These are phyloP conservation scores for Agrocybe chaxingu DNA, from an alignment of 768 basidiomycete species.

Conservation along the genomic window DNA sequence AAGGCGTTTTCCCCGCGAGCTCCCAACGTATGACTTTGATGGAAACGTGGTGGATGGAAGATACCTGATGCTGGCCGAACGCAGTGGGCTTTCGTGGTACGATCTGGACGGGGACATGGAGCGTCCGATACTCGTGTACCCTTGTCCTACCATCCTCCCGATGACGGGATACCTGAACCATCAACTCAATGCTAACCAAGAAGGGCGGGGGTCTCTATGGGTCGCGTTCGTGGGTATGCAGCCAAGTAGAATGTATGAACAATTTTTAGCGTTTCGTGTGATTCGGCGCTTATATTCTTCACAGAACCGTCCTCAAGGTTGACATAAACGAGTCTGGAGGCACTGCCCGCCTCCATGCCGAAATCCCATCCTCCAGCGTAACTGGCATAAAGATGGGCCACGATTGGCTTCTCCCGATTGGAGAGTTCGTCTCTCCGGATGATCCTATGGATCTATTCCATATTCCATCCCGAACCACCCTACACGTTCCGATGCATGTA, in stretches of 20 bases:
- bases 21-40: constrained; percentile 20
- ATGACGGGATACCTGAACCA: constrained; percentile 16
- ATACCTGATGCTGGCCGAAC: constrained; percentile 19
- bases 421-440: constrained; percentile 15
- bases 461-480: constrained; percentile 16
- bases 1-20: constrained; percentile 14
- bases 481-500: constrained; percentile 20
- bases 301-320: constrained; percentile 18
- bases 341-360: constrained; percentile 13
- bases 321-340: constrained; percentile 6
- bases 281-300: not conserved
- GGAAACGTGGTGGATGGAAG: constrained; percentile 20
- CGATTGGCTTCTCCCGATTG: constrained; percentile 21
- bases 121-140: constrained; percentile 16
- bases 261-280: not conserved
- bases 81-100: constrained; percentile 19
- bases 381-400: constrained; percentile 15
- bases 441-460: constrained; percentile 21
- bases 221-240: constrained; percentile 17
- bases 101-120: constrained; percentile 18
- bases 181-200: constrained; percentile 18
- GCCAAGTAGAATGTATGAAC: constrained; percentile 14
- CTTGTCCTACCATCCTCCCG: constrained; percentile 13
- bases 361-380: constrained; percentile 12
- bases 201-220: constrained; percentile 18